Evolutionary conservation across 2,329 filamentous ascomycete species (phyloP), one percentile per base, ranked within the genome.

Genomic region (Pseudogymnoascus sp.): DNA sequence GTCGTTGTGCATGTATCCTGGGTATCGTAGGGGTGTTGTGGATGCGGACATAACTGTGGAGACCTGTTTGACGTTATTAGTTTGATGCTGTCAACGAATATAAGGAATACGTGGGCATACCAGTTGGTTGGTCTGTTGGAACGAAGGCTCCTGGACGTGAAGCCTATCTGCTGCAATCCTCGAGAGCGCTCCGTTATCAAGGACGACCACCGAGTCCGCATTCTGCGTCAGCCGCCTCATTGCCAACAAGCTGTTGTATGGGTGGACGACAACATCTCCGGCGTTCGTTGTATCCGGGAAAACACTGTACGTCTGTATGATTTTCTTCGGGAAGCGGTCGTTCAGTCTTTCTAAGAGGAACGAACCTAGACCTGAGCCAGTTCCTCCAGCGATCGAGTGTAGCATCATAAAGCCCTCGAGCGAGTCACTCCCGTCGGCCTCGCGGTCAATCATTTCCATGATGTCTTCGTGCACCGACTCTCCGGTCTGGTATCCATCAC

Each of bases 1-100:
- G 74, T 99, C 95, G 76, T 99, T 99, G 81, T 99, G 95, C 95
- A 99, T 99, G 78, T 99, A 99, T 40, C 95, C 95, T 1, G 95
- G 95, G 75, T 99, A 99, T 73, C 95, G 86, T 61, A 99, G 85
- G 2, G 96, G 97, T 8, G 93, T 97, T 3, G 95, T 99, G 73
- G 91, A 96, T 40, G 95, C 95, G 37, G 93, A 97, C 95, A 99
- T 99, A 75, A 99, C 96, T 1, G 96, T 99, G 6, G 92, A 95
- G 3, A 95, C 83, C 85, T 89, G 59, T n/a, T 64, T 59, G 59
- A 51, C 23, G 18, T 72, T 62, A 69, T 51, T 14, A 11, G 11
- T 31, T 14, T 3, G 34, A 60, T 11, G 10, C 29, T 12, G 18
- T 36, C 10, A 45, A 61, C n/a, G 4, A 40, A 40, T 10, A 18